Conservation (phyloP, 306 rosid genomes). For the Fragaria iinumae region DNA sequence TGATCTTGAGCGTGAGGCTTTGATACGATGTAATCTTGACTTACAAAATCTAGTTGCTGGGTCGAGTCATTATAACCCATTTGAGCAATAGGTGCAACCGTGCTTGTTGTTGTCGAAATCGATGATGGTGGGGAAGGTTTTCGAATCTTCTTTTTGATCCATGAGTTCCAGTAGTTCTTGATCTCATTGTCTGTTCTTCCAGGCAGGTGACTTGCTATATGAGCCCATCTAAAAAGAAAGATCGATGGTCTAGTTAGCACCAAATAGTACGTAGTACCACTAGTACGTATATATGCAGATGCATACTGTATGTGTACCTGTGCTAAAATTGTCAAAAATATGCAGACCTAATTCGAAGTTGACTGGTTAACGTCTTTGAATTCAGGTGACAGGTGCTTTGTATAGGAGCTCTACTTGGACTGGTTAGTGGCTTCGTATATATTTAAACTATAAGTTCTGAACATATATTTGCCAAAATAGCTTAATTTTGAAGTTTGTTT, state of each 20-base stretch:
- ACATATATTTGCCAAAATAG: slow-evolving; percentile 1
- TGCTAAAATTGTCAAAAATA: background rate
- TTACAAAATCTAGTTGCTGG: slow-evolving; percentile 52
- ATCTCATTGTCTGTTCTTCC: slow-evolving; percentile 98
- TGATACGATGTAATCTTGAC: slow-evolving; percentile 44
- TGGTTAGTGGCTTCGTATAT: background rate
- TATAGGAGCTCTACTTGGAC: slow-evolving; percentile 9
- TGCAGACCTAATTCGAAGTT: slow-evolving; percentile 9
- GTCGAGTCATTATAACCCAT: slow-evolving; percentile 37
- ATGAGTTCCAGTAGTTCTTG: slow-evolving; percentile 96
- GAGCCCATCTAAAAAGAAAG: slow-evolving; percentile 73
- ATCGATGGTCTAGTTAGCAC: background rate
- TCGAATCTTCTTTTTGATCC: slow-evolving; percentile 92
- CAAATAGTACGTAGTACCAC: background rate
- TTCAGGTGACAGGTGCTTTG: slow-evolving; percentile 19
- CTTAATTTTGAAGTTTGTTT: slow-evolving; percentile 26
- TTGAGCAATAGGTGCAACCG: slow-evolving; percentile 7
- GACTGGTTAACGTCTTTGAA: slow-evolving; percentile 10
- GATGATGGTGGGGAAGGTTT: slow-evolving; percentile 53
- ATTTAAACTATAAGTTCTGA: background rate
- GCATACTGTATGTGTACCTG: background rate
- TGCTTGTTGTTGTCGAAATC: slow-evolving; percentile 8
- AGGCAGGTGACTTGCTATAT: slow-evolving; percentile 93
- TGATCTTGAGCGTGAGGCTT: slow-evolving; percentile 36
- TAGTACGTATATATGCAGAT: background rate